These are phyloP conservation scores for Ensete ventricosum DNA, from an alignment of 176 grass and related monocot genomes.

Conservation along the genomic window DNA sequence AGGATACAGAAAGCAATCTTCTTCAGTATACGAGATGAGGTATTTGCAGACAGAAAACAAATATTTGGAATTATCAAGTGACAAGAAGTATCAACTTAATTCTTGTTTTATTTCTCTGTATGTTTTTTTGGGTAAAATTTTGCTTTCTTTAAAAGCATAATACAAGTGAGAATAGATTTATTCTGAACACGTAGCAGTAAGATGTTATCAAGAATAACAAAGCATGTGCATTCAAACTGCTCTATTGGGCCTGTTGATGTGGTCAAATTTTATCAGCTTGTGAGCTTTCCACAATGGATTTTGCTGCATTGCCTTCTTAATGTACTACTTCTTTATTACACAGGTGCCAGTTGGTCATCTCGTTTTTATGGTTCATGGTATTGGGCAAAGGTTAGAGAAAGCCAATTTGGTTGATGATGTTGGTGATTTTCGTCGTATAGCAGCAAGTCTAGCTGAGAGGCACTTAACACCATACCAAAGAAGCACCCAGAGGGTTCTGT, in stretches of 20 bases:
- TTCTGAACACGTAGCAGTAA: background rate
- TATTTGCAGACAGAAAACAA: background rate
- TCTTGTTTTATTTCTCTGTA: background rate
- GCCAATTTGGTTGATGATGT: constrained; percentile 99
- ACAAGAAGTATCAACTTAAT: background rate
- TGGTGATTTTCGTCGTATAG: constrained; percentile 76
- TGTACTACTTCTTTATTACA: constrained; percentile 10
- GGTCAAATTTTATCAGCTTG: background rate
- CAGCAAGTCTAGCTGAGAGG: constrained; percentile 74
- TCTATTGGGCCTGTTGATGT: background rate
- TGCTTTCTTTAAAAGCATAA: too few species aligned
- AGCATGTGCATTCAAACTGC: background rate
- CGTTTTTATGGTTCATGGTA: constrained; percentile 99
- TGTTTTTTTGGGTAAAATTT: background rate
- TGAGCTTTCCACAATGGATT: background rate
- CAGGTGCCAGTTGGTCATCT: constrained; percentile 95
- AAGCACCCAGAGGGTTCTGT: constrained; percentile 92
- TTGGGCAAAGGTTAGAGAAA: constrained; percentile 92
- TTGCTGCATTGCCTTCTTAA: background rate
- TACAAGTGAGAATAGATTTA: background rate
- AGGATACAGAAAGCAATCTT: background rate
- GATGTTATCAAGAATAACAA: background rate
- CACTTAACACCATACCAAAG: constrained; percentile 89
- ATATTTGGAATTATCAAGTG: background rate
- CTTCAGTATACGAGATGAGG: background rate